Evolutionary conservation across 257 asterid species (phyloP).

Genomic region (Solanum corneliomulleri): DNA sequence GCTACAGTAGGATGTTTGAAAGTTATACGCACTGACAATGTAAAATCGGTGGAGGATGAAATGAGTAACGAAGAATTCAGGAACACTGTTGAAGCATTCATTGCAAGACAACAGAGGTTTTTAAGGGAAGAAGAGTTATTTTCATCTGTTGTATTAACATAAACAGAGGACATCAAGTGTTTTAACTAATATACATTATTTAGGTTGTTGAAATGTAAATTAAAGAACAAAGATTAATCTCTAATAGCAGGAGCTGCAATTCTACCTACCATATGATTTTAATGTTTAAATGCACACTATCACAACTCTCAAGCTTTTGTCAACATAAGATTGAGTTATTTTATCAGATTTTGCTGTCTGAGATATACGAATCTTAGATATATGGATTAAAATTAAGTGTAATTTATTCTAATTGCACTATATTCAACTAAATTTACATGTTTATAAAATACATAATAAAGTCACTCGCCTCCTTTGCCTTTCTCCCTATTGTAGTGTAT

Average conservation of each 20-base stretch:
- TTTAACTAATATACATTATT: neutral
- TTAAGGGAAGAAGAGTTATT: conserved; percentile 42
- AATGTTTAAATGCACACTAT: neutral
- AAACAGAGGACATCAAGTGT: neutral
- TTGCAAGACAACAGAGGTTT: conserved; percentile 61
- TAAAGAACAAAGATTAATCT: neutral
- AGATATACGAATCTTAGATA: too few relatives aligned
- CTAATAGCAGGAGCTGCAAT: too few relatives aligned
- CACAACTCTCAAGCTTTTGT: too few relatives aligned
- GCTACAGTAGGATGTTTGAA: conserved; percentile 32
- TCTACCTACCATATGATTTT: neutral
- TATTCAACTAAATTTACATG: too few relatives aligned
- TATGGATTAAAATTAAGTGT: too few relatives aligned
- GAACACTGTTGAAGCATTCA: conserved; percentile 63
- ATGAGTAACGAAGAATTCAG: conserved; percentile 78
- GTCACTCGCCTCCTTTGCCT: fast-evolving
- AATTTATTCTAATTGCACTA: too few relatives aligned
- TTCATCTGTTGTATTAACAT: conserved; percentile 10
- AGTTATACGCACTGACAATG: neutral
- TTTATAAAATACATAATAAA: too few relatives aligned
- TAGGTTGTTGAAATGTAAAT: neutral
- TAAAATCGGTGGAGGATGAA: conserved; percentile 24
- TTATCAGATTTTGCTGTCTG: too few relatives aligned
- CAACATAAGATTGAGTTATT: too few relatives aligned
- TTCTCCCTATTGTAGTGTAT: too few relatives aligned